Evolutionary conservation across 306 rosid genomes (phyloP), one percentile per base, ranked within the genome.

Genomic region (Quercus alba): DNA sequence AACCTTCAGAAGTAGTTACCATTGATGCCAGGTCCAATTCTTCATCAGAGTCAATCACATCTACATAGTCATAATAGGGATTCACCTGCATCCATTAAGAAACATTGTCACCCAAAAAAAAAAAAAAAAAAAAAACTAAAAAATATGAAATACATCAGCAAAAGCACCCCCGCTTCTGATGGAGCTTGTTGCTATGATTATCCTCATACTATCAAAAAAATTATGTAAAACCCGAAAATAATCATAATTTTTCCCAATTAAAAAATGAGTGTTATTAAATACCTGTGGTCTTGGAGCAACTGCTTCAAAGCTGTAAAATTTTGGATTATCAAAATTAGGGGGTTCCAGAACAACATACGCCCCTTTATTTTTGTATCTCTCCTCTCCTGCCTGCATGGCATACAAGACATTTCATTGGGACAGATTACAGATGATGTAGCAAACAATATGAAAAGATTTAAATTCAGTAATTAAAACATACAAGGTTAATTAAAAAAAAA

Each of bases 271-370:
- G 61, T 21, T 52, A 44, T 33, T 25, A 6, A 20, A 51, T 87
- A 93, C 98, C 97, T 91, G 82, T 5, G 98, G 98, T 69, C 94
- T 88, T 25, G 98, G 97, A 31, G 92, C 78, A 73, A 91, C 83
- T 41, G 97, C 98, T 75, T 84, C 88, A 73, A 91, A 93, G 74
- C 87, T 85, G 80, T 80, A 97, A 82, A 93, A 90, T 72, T 77
- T 76, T 14, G 98, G 97, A 86, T 79, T 80, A 78, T 91, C 98
- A 59, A 84, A 93, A 85, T 85, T 86, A 0, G 98, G 98, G 68
- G 94, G 83, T 82, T 87, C 88, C 63, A 93, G 89, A 77, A 93
- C 91, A 75, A 91, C 72, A 77, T 91, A 93, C 28, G 98, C 94
- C 66, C 94, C 98, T 81, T 88, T 93, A 78, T 93, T 91, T 80